Evolutionary conservation across 768 basidiomycete genomes (phyloP), one percentile per base, ranked within the genome.

Genomic region (Gymnopilus junonius): DNA sequence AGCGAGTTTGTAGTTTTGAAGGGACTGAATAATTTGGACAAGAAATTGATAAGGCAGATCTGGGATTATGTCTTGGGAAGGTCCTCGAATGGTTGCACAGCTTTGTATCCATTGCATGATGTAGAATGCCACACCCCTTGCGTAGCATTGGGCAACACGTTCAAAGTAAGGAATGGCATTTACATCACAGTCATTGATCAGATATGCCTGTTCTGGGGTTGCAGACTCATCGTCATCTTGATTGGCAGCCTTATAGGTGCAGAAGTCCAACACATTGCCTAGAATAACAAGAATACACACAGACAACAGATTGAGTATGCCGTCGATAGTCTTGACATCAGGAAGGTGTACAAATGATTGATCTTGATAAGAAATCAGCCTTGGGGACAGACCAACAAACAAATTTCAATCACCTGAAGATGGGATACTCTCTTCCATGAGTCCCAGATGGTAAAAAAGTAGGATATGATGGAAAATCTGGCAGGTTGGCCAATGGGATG

Each of bases 91-190:
- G 3, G 21, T 14, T 8, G 37, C 17, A 7, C 48, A 23, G 8
- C 7, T 8, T 2, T 55, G 45, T 20, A 65, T 11, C 64, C 64
- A 65, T 3, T 56, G 14, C 23, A 65, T 37, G 7, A 65, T 15
- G 14, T 27, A 25, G 2, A 65, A 35, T 0, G 60, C 60, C 4
- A 62, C 61, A 5, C 60, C 54, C 3, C 64, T 14, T 8, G 37
- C 64, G 34, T 58, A 54, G 42, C 64, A 62, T 27, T 50, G n/a
- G 43, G 45, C 64, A 21, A 50, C 0, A 2, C 48, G 32, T 32
- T 65, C 61, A 14, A 54, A 53, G 12, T 15, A 0, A 10, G 64
- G 60, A 34, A 65, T 62, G n/a, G n/a, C 32, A 17, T 65, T 65
- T 34, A 57, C 15, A 11, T 61, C 60, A 11, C 21, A 11, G 20